Conservation (phyloP, 176 grass and related monocot genomes). For the Coix lacrymajobi region DNA sequence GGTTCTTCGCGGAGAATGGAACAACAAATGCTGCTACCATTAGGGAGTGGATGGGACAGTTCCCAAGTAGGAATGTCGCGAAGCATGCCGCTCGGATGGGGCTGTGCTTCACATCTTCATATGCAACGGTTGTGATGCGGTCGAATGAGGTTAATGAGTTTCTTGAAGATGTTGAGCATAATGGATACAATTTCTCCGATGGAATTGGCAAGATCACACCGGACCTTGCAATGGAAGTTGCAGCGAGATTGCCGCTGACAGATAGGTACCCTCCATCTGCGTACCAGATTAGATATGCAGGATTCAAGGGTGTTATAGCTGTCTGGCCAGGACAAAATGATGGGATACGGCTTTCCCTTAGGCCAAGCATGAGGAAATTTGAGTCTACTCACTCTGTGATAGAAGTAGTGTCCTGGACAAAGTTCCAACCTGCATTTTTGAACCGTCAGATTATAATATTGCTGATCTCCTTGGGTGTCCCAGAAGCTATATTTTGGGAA, state of each 20-base stretch:
- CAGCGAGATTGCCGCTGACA: slow-evolving; percentile 44
- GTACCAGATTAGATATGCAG: slow-evolving; percentile 86
- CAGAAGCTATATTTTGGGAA: slow-evolving; percentile 48
- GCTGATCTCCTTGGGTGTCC: slow-evolving; percentile 54
- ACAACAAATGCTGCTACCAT: slow-evolving; percentile 35
- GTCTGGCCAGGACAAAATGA: slow-evolving; percentile 50
- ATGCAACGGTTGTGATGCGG: slow-evolving; percentile 49
- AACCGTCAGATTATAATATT: slow-evolving; percentile 83
- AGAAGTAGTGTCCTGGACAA: slow-evolving; percentile 81
- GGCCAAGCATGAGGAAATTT: slow-evolving; percentile 85
- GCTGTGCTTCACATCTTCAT: slow-evolving; percentile 84
- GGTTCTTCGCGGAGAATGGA: slow-evolving; percentile 74
- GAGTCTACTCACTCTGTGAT: slow-evolving; percentile 58
- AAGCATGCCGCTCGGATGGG: slow-evolving; percentile 82
- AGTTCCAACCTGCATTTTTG: slow-evolving; percentile 70
- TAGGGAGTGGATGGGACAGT: slow-evolving; percentile 71
- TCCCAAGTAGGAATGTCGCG: slow-evolving; percentile 55
- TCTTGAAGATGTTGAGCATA: slow-evolving; percentile 47
- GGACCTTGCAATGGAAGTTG: slow-evolving; percentile 70
- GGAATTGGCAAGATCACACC: slow-evolving; percentile 76
- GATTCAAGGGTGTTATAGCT: slow-evolving; percentile 82
- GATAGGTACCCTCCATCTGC: slow-evolving; percentile 57
- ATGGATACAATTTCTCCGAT: slow-evolving; percentile 74
- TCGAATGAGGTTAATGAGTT: slow-evolving; percentile 26
- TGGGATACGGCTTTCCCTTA: slow-evolving; percentile 44